Evolutionary conservation across 768 basidiomycete species (phyloP), one percentile per base, ranked within the genome.

Genomic region (Daedaleopsis nitida): DNA sequence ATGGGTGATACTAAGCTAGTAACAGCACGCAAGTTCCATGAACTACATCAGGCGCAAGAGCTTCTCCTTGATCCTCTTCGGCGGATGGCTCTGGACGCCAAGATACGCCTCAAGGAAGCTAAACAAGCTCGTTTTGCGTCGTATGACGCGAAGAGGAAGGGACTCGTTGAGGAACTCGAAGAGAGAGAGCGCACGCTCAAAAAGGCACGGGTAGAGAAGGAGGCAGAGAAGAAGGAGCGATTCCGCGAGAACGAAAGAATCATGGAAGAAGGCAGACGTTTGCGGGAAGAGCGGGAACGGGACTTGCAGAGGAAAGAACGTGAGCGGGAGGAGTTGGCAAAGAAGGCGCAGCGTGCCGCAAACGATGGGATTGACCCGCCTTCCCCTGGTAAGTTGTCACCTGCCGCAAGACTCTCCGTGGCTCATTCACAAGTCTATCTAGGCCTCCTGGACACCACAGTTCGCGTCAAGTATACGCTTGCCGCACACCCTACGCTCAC

Each of bases 1-100:
- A 24, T 21, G 11, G 8, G 47, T 52, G 10, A 45, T 45, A 39
- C 11, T n/a, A 34, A 1, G 43, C 32, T 6, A 17, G 59, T 21
- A 48, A n/a, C 43, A 85, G 89, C 89, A 2, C 82, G 86, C 58
- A 89, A 91, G 70, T 94, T 94, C 69, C 92, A 94, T 70, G 90
- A 90, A 58, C 83, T 94, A 52, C 93, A 88, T 57, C 85, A 86
- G 61, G 90, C 92, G 0, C 89, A 91, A 67, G 87, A 92, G 70
- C 78, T 92, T 1, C 78, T 94, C 7, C 86, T 93, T 58, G 92
- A 94, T 67, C 92, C 92, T 5, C 74, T 91, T 35, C 85, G 88
- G 39, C 85, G 90, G 19, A 78, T 92, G 44, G 91, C 89, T 0
- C 78, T 94, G 56, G 91, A 94, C 69, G 89, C 91, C 2, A 90